Percentiles rank a stretch among this genome's conserved stretches.
Evolutionary conservation across 257 asterid species (phyloP).

Genomic region (Eucommia ulmoides): DNA sequence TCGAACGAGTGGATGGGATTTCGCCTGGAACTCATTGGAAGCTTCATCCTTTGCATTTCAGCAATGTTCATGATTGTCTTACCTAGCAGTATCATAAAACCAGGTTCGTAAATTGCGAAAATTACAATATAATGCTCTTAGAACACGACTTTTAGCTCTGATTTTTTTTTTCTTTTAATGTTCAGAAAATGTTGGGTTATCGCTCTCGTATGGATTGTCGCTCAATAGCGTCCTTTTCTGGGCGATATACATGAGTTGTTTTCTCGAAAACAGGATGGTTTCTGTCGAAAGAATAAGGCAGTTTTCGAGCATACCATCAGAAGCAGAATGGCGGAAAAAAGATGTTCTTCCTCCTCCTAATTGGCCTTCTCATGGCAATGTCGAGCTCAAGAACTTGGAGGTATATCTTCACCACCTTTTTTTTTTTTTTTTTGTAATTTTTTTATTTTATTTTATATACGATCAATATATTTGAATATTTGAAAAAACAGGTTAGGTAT

Average conservation of each 20-base stretch:
- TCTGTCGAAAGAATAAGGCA: constrained; percentile 95
- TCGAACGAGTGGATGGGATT: constrained; percentile 96
- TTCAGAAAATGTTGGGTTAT: constrained; percentile 80
- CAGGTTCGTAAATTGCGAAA: constrained; percentile 31
- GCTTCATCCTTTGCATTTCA: constrained; percentile 73
- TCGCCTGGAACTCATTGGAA: constrained; percentile 74
- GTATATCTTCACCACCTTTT: constrained; percentile 12
- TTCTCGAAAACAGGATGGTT: constrained; percentile 86
- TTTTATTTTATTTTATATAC: no score
- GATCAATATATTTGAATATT: background rate
- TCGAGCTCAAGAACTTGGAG: constrained; percentile 55
- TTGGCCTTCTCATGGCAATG: constrained; percentile 75
- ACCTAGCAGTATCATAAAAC: constrained; percentile 89
- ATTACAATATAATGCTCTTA: background rate
- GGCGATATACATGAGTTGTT: constrained; percentile 65
- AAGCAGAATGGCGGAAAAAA: constrained; percentile 72
- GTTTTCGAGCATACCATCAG: constrained; percentile 64
- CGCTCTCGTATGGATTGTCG: constrained; percentile 82
- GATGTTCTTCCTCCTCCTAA: constrained; percentile 50
- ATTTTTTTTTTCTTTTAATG: no score
- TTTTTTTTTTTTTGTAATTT: background rate
- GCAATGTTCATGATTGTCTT: constrained; percentile 68
- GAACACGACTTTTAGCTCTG: background rate
- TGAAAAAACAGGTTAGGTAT: constrained; percentile 55
- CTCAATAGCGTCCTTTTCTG: constrained; percentile 58